Percentiles rank a stretch among this genome's conserved stretches.
Evolutionary conservation across 495 filamentous ascomycete species (phyloP).

Genomic region (Aspergillus cavernicola): DNA sequence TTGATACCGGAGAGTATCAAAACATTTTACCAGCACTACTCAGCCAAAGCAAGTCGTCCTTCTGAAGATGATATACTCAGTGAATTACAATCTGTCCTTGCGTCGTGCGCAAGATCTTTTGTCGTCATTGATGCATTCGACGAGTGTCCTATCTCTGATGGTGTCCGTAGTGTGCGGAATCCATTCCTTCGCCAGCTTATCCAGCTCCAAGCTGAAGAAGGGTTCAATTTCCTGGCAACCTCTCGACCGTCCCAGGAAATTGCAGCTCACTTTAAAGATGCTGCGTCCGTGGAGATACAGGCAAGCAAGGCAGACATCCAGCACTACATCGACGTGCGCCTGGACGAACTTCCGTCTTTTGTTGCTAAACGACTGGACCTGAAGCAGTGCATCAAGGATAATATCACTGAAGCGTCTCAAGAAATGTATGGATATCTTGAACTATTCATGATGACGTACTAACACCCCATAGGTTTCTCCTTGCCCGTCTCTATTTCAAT

Average conservation of each 20-base stretch:
- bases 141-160: neutral
- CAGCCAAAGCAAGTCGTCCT: neutral
- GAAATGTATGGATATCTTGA: neutral
- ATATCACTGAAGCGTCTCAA: neutral
- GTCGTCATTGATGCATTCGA: neutral
- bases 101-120: neutral
- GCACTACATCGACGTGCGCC: neutral
- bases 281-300: neutral
- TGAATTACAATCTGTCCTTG: neutral
- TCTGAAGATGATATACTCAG: neutral
- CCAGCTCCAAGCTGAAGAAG: neutral
- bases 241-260: neutral
- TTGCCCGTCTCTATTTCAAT: too few species aligned
- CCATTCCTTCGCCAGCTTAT: neutral
- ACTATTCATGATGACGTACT: too few species aligned
- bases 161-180: neutral
- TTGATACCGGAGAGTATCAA: neutral
- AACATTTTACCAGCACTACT: neutral
- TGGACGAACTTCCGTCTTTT: neutral
- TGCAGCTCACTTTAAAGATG: neutral
- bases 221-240: neutral
- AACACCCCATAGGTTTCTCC: too few species aligned
- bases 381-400: neutral
- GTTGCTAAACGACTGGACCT: neutral
- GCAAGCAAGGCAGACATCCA: neutral